These are phyloP conservation scores for Pseudomonodictys pantanalensis DNA, from an alignment of 495 filamentous ascomycete species.

Conservation along the genomic window DNA sequence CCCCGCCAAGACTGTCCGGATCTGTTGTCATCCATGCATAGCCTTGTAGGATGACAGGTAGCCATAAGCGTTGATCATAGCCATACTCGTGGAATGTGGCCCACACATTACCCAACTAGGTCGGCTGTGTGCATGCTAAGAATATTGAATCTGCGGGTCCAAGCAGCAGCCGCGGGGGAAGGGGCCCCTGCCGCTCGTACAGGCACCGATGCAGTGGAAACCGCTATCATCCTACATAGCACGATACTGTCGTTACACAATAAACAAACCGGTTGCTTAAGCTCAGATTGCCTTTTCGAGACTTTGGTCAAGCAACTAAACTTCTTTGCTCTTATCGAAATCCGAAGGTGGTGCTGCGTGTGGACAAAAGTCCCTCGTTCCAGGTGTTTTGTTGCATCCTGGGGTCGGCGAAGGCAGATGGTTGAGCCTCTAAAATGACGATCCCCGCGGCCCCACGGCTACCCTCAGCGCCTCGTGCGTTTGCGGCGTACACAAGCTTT, in stretches of 20 bases:
- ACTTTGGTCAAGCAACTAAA: no score
- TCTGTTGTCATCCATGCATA: slow-evolving; percentile 12
- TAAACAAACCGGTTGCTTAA: no score
- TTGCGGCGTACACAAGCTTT: neutral
- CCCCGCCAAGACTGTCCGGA: slow-evolving; percentile 2
- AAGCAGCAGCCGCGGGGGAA: neutral
- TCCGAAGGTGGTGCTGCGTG: neutral
- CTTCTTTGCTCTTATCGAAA: no score
- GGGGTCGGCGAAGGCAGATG: neutral
- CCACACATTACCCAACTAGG: neutral
- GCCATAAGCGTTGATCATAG: slow-evolving; percentile 10
- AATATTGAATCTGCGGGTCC: slow-evolving; percentile 13
- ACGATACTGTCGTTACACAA: no score
- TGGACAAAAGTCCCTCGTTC: neutral
- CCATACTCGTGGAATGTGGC: neutral
- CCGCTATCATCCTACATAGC: neutral
- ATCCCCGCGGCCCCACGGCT: neutral
- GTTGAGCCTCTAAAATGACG: neutral
- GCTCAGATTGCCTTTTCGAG: no score
- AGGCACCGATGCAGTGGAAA: neutral
- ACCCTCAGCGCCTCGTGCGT: neutral
- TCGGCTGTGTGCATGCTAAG: slow-evolving; percentile 1
- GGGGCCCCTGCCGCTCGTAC: neutral
- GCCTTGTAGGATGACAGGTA: slow-evolving; percentile 12
- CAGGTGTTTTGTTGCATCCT: neutral